phyloP scores from a whole-genome alignment of 352 stramenopile species.

The Globisporangium spinosum region DNA sequence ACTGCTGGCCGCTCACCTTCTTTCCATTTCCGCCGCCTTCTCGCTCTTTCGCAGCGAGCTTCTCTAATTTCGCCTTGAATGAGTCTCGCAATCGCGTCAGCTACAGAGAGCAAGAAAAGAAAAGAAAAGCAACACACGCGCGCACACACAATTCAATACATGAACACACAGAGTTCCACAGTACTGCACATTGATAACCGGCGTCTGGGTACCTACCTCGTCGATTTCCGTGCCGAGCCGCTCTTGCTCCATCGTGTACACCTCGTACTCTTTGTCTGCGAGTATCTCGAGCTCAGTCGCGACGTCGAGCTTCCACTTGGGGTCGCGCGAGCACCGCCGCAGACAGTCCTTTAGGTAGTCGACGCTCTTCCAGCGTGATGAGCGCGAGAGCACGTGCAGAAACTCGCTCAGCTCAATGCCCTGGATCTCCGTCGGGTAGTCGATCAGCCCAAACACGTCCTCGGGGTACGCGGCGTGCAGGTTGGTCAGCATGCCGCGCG shows the following conservation, averaged over 20 bases:
- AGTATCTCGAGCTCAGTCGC: conserved; percentile 65
- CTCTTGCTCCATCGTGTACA: conserved; percentile 42
- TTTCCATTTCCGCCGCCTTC: conserved; percentile 10
- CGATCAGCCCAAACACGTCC: conserved; percentile 62
- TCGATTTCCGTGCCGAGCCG: conserved; percentile 74
- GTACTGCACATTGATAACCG: not conserved
- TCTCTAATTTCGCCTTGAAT: conserved; percentile 57
- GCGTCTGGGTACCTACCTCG: conserved; percentile 24
- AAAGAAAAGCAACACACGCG: not conserved
- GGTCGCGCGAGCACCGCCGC: conserved; percentile 63
- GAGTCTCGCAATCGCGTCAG: conserved; percentile 66
- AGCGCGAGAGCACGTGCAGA: conserved; percentile 43
- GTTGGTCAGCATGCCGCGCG: conserved; percentile 40
- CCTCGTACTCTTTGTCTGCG: conserved; percentile 55
- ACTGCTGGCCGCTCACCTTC: conserved; percentile 26
- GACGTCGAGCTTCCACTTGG: conserved; percentile 79
- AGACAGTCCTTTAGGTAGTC: conserved; percentile 82
- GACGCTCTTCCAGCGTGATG: conserved; percentile 75
- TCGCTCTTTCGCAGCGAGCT: conserved; percentile 17
- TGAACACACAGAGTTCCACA: not conserved
- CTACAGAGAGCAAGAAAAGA: conserved; percentile 3
- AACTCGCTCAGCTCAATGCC: conserved; percentile 64
- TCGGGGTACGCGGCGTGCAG: conserved; percentile 48
- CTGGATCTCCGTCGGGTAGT: conserved; percentile 69
- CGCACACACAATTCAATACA: not conserved